phyloP scores from a whole-genome alignment of 2,329 filamentous ascomycete genomes.

The Colletotrichum coccodes region DNA sequence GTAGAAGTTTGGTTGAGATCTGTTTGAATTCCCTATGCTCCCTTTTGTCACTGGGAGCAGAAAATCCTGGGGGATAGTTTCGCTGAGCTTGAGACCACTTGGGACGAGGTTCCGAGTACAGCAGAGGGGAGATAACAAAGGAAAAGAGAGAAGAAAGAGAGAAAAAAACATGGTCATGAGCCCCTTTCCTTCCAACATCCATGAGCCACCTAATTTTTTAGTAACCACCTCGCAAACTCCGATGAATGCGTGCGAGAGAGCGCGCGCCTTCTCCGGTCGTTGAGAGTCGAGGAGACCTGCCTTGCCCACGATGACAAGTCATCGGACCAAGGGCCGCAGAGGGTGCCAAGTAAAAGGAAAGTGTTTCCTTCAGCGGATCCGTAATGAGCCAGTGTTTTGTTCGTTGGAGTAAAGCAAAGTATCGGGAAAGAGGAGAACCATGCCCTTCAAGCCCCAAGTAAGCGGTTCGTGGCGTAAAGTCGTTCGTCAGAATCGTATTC shows the following conservation, averaged over 20 bases:
- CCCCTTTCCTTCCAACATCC: slow-evolving; percentile 32
- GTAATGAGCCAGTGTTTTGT: slow-evolving; percentile 18
- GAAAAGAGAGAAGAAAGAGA: slow-evolving; percentile 15
- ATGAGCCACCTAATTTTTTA: slow-evolving; percentile 29
- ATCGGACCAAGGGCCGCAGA: slow-evolving; percentile 24
- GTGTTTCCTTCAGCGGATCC: slow-evolving; percentile 20
- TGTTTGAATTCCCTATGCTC: slow-evolving; percentile 26
- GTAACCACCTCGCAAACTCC: slow-evolving; percentile 34
- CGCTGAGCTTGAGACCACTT: slow-evolving; percentile 3
- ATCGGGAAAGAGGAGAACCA: slow-evolving; percentile 18
- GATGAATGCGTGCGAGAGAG: slow-evolving; percentile 33
- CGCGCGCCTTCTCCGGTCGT: slow-evolving; percentile 32
- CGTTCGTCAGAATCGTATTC: slow-evolving; percentile 33
- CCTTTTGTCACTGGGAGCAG: slow-evolving; percentile 25
- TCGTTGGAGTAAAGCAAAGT: slow-evolving; percentile 18
- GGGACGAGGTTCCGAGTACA: slow-evolving; percentile 23
- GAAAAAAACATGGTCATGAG: slow-evolving; percentile 26
- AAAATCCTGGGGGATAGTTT: slow-evolving; percentile 19
- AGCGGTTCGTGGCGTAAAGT: slow-evolving; percentile 32
- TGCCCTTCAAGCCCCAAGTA: slow-evolving; percentile 29
- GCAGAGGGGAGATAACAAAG: slow-evolving; percentile 26
- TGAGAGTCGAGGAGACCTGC: slow-evolving; percentile 28
- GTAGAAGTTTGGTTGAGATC: slow-evolving; percentile 30
- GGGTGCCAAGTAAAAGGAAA: slow-evolving; percentile 25
- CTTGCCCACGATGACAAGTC: slow-evolving; percentile 1